phyloP scores from a whole-genome alignment of 202 grass and related monocot species.

The Cymbopogon flexuosus region DNA sequence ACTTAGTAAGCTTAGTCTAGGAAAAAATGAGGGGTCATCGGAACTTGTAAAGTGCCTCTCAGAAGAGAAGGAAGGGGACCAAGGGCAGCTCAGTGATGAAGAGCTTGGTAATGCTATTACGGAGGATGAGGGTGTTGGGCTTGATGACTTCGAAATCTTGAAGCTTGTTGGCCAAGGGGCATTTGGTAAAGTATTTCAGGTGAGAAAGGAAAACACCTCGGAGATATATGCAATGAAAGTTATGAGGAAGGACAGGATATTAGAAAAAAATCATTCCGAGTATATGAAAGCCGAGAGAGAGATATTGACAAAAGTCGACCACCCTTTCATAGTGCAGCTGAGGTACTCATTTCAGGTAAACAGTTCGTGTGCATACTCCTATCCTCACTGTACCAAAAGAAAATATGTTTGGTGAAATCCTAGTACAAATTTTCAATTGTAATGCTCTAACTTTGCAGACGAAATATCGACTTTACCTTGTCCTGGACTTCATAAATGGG shows the following conservation, averaged over 20 bases:
- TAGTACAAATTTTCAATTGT: background rate
- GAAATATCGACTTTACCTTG: slow-evolving; percentile 77
- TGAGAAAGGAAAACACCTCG: slow-evolving; percentile 66
- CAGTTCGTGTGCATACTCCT: background rate
- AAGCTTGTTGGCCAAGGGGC: slow-evolving; percentile 82
- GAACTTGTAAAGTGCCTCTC: slow-evolving; percentile 34
- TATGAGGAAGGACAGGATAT: slow-evolving; percentile 79
- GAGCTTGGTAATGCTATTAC: slow-evolving; percentile 29
- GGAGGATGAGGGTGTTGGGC: slow-evolving; percentile 50
- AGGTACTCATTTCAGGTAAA: slow-evolving; percentile 86
- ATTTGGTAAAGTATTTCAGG: slow-evolving; percentile 86
- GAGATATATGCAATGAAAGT: slow-evolving; percentile 95
- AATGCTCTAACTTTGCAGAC: slow-evolving; percentile 44
- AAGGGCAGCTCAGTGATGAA: slow-evolving; percentile 37
- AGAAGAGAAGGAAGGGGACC: slow-evolving; percentile 37
- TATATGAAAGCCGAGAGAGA: slow-evolving; percentile 88
- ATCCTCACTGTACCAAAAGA: background rate
- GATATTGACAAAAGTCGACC: slow-evolving; percentile 83
- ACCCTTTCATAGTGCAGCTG: slow-evolving; percentile 79
- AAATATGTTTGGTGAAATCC: slow-evolving; percentile 16
- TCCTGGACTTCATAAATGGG: slow-evolving; percentile 80
- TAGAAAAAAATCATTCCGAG: slow-evolving; percentile 73
- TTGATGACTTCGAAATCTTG: slow-evolving; percentile 77
- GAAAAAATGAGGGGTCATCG: slow-evolving; percentile 35
- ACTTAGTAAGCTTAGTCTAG: slow-evolving; percentile 52